phyloP scores from a whole-genome alignment of 2,329 filamentous ascomycete species.

The Pochonia chlamydosporia region DNA sequence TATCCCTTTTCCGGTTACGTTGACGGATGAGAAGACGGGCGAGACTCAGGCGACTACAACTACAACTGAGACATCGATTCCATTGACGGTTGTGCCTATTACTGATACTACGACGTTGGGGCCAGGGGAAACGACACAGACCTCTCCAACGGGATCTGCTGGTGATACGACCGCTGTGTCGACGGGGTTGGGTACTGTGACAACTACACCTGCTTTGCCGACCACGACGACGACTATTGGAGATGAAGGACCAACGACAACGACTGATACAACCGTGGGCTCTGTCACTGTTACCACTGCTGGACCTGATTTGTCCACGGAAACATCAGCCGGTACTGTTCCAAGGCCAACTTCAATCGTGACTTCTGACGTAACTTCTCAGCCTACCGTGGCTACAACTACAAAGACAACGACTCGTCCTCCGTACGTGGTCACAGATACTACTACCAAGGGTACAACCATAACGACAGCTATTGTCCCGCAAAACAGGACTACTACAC shows the following conservation, averaged over 20 bases:
- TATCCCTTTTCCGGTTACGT: too few relatives aligned
- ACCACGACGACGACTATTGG: too few relatives aligned
- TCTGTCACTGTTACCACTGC: neutral
- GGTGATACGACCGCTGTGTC: too few relatives aligned
- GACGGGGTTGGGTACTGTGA: too few relatives aligned
- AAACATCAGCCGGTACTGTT: neutral
- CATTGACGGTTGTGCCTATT: too few relatives aligned
- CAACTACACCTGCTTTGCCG: too few relatives aligned
- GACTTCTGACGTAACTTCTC: neutral
- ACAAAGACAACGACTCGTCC: neutral
- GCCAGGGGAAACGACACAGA: too few relatives aligned
- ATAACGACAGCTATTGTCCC: neutral
- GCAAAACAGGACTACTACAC: slow-evolving; percentile 1
- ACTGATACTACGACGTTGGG: too few relatives aligned
- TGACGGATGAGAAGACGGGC: too few relatives aligned
- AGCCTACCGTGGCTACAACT: too few relatives aligned
- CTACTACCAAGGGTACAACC: neutral
- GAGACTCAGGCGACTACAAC: too few relatives aligned
- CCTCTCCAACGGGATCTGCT: too few relatives aligned
- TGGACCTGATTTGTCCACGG: neutral
- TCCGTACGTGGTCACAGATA: neutral
- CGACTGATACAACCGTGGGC: neutral
- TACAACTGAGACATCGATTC: neutral
- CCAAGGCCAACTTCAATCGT: neutral
- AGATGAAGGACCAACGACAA: neutral